Evolutionary conservation across 129 eudicot genomes (phyloP).

Genomic region (Chrysanthemum lavandulifolium): DNA sequence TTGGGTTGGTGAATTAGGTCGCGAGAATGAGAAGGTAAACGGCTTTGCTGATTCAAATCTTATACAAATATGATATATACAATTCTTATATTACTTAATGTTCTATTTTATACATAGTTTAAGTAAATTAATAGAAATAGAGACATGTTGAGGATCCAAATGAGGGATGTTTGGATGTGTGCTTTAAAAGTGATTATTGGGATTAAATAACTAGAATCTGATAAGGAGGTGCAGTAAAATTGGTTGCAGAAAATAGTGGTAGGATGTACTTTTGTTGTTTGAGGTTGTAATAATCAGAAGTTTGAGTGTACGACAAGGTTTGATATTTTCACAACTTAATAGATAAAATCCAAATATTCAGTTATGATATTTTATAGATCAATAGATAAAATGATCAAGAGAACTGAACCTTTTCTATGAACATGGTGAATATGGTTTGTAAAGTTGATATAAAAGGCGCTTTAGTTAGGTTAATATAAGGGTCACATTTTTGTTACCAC

Average conservation of each 20-base stretch:
- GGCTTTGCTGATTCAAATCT: too few relatives aligned
- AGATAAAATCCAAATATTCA: too few relatives aligned
- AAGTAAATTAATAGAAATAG: constrained; percentile 6
- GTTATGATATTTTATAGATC: too few relatives aligned
- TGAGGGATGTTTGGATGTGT: constrained; percentile 7
- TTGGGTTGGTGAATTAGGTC: too few relatives aligned
- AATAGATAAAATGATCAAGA: too few relatives aligned
- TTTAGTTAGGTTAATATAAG: background rate
- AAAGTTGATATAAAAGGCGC: background rate
- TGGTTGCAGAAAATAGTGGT: constrained; percentile 1
- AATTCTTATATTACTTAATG: too few relatives aligned
- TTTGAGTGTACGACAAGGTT: background rate
- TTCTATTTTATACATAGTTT: background rate
- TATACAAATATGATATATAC: too few relatives aligned
- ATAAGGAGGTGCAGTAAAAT: background rate
- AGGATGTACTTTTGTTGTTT: background rate
- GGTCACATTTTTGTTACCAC: too few relatives aligned
- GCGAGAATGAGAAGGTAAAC: too few relatives aligned
- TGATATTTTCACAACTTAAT: background rate
- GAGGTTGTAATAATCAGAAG: too few relatives aligned
- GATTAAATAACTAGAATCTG: background rate
- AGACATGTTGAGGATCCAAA: background rate
- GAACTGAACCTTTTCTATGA: background rate
- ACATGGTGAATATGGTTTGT: background rate
- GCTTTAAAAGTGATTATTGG: background rate